A percentile compares a stretch with the other conserved stretches of the same genome.
Conservation (phyloP, 352 stramenopile species). For the Phytophthora pinifolia region DNA sequence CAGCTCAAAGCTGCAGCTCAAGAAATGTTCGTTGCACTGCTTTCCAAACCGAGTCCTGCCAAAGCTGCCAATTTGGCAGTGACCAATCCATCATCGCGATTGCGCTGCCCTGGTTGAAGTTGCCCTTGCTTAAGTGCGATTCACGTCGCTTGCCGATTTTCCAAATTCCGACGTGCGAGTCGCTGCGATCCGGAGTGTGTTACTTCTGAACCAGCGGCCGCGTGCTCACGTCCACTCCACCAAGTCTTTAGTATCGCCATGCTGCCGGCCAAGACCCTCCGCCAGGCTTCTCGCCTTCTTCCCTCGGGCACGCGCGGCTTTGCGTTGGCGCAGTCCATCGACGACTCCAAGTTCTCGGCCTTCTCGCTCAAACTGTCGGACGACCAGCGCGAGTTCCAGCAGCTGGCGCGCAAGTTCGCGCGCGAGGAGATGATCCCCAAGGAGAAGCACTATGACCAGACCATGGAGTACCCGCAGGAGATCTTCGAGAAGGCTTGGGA, state of each 20-base stretch:
- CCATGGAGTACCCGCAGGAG: conserved; percentile 85
- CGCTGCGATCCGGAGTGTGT: conserved; percentile 2
- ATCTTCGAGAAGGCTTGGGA: conserved; percentile 91
- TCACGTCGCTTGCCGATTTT: too few relatives aligned
- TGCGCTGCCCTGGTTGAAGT: too few relatives aligned
- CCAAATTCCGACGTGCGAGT: background rate
- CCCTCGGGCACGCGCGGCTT: conserved; percentile 35
- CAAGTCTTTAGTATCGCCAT: background rate
- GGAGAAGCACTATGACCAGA: conserved; percentile 83
- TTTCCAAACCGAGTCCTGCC: too few relatives aligned
- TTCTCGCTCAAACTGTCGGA: conserved; percentile 87
- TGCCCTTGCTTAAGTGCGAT: too few relatives aligned
- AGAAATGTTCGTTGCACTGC: too few relatives aligned
- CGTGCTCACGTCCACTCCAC: background rate
- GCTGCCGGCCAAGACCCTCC: conserved; percentile 18
- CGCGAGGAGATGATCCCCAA: conserved; percentile 90
- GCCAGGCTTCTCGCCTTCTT: conserved; percentile 14
- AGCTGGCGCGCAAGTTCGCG: conserved; percentile 87
- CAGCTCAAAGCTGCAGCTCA: too few relatives aligned
- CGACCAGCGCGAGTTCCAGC: conserved; percentile 87
- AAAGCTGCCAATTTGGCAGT: too few relatives aligned
- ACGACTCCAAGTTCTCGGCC: conserved; percentile 49
- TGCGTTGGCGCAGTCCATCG: conserved; percentile 40
- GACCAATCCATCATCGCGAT: too few relatives aligned
- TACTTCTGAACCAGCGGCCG: conserved; percentile 16